Evolutionary conservation across 805 yeast genomes (phyloP), one percentile per base, ranked within the genome.

Genomic region (Debaryomyces maramus): DNA sequence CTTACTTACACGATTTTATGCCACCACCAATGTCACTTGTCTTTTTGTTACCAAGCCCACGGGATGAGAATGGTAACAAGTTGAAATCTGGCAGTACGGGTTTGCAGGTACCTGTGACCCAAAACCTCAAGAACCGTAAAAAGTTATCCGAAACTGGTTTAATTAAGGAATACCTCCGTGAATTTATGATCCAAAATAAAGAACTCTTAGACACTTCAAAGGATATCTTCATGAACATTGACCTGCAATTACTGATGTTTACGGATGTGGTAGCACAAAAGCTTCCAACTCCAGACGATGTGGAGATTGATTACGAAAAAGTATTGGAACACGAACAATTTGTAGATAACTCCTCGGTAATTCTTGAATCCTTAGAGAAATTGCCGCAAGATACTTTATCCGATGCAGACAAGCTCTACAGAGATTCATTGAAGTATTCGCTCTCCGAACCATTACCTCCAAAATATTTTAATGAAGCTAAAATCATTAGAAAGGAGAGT

Each of bases 1-100:
- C 75, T 9, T 73, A 60, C 39, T 49, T 75, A 4, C 50, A 67
- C 36, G 71, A 70, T 29, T 68, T 72, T 37, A 68, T 68, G 67
- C 64, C 66, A 1, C 50, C 59, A 11, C 75, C 76, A 2, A 39
- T 48, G 14, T 55, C 65, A 1, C 41, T 71, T n/a, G 53, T 59
- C 6, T 47, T 60, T 11, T 36, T 67, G 9, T 36, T 66, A 11
- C 69, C 70, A 4, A 32, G 43, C 15, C 26, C 21, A 8, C 11
- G 11, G n/a, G 16, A 31, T 19, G 35, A 26, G 19, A n/a, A 29
- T 11, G 28, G 20, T 5, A 27, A 22, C 2, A 19, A 30, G 9
- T 15, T 6, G n/a, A n/a, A 31, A 14, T 29, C 19, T 10, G 36
- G 22, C 11, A 24, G 42, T 17, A 30, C 38, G n/a, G 37, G 35